A percentile compares a stretch with the other conserved stretches of the same genome.
phyloP scores from a whole-genome alignment of 352 stramenopile genomes.

The Phytophthora idaei region DNA sequence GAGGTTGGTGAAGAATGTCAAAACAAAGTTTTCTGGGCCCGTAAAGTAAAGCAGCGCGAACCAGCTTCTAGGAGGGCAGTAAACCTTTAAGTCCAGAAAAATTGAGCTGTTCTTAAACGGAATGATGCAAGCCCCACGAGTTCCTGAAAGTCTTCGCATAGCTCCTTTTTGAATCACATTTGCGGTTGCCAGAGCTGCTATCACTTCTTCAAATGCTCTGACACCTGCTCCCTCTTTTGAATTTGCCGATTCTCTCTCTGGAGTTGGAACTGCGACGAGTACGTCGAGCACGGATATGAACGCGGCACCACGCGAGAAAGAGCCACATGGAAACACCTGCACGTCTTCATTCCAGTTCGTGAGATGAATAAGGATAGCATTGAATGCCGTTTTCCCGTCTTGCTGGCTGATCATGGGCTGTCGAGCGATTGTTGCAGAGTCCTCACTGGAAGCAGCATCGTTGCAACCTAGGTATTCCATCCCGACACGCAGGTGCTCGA shows the following conservation, averaged over 20 bases:
- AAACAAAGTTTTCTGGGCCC: slow-evolving; percentile 59
- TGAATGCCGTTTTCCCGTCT: slow-evolving; percentile 74
- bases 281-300: slow-evolving; percentile 79
- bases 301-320: slow-evolving; percentile 70
- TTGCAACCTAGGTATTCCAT: slow-evolving; percentile 39
- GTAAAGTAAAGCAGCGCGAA: slow-evolving; percentile 82
- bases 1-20: slow-evolving; percentile 49
- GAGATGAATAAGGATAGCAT: slow-evolving; percentile 63
- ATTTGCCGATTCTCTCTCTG: background rate
- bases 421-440: slow-evolving; percentile 9
- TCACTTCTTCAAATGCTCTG: slow-evolving; percentile 37
- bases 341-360: slow-evolving; percentile 54
- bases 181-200: slow-evolving; percentile 44
- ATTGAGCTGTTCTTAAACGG: slow-evolving; percentile 60
- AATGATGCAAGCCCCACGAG: slow-evolving; percentile 58
- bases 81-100: slow-evolving; percentile 79
- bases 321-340: slow-evolving; percentile 73
- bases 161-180: slow-evolving; percentile 33
- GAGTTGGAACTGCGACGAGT: slow-evolving; percentile 48
- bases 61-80: slow-evolving; percentile 58
- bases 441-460: background rate
- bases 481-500: slow-evolving; percentile 42
- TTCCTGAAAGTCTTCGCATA: slow-evolving; percentile 41
- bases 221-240: slow-evolving; percentile 7
- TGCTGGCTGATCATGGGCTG: slow-evolving; percentile 56